A percentile compares a stretch with the other conserved stretches of the same genome.
phyloP scores from a whole-genome alignment of 2,329 filamentous ascomycete species.

The Paecilomyces dactylethromorphus region DNA sequence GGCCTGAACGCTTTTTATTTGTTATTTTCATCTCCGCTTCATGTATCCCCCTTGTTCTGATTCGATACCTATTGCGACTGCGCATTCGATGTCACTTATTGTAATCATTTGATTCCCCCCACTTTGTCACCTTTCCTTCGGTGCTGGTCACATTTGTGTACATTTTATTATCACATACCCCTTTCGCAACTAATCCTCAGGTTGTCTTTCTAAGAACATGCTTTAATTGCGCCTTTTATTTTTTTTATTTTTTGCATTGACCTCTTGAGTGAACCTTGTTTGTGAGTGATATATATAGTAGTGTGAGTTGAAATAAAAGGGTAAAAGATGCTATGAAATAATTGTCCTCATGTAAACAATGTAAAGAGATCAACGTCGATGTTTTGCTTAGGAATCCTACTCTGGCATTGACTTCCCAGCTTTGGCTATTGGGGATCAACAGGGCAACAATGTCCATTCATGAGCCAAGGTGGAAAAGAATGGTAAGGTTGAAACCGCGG shows the following conservation, averaged over 20 bases:
- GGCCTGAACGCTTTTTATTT: background rate
- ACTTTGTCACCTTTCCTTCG: constrained; percentile 12
- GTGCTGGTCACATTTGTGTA: constrained; percentile 38
- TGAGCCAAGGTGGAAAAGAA: too few species aligned
- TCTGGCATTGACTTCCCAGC: background rate
- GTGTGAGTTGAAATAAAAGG: background rate
- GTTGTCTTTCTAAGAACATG: background rate
- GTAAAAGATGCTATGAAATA: background rate
- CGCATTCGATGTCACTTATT: constrained; percentile 13
- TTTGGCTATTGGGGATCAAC: too few species aligned
- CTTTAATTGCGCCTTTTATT: background rate
- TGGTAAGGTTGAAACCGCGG: too few species aligned
- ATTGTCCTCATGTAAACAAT: too few species aligned
- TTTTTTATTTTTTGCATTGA: constrained; percentile 3
- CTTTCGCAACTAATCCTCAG: constrained; percentile 1
- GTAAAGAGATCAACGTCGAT: too few species aligned
- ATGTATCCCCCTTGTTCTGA: constrained; percentile 37
- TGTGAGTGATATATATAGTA: background rate
- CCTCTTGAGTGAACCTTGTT: background rate
- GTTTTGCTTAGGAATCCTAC: background rate
- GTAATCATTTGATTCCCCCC: constrained; percentile 10
- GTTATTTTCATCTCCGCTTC: constrained; percentile 38
- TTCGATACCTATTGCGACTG: constrained; percentile 29
- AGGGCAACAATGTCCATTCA: too few species aligned
- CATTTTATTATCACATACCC: constrained; percentile 33